Evolutionary conservation across 2,329 filamentous ascomycete species (phyloP).

Genomic region (Arthroderma sp.): DNA sequence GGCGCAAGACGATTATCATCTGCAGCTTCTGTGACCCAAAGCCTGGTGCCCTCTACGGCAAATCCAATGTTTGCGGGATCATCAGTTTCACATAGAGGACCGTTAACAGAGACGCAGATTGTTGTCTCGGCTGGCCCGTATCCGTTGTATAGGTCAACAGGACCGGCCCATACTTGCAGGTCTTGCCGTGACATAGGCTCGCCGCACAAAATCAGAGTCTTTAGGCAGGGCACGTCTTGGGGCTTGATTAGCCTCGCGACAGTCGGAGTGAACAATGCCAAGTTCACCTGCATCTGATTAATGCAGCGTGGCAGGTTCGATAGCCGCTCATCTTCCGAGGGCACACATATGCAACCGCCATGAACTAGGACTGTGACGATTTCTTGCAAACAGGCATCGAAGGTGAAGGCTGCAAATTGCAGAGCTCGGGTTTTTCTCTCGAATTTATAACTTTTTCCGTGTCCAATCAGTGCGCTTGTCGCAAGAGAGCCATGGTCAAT

Average conservation of each 20-base stretch:
- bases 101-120: conserved; percentile 31
- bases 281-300: conserved; percentile 40
- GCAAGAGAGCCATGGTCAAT: conserved; percentile 17
- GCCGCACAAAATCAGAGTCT: conserved; percentile 33
- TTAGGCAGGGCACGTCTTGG: conserved; percentile 32
- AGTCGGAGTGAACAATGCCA: conserved; percentile 48
- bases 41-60: conserved; percentile 13
- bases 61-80: conserved; percentile 30
- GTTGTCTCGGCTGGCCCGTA: conserved; percentile 36
- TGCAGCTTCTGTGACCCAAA: conserved; percentile 32
- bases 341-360: conserved; percentile 50
- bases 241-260: conserved; percentile 40
- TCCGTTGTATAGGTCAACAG: conserved; percentile 36
- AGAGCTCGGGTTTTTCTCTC: conserved; percentile 16
- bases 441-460: conserved; percentile 40
- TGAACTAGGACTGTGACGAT: conserved; percentile 52
- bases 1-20: conserved; percentile 35
- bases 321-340: conserved; percentile 38
- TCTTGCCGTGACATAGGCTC: conserved; percentile 34
- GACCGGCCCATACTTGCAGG: conserved; percentile 31
- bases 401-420: conserved; percentile 34
- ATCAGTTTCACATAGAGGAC: conserved; percentile 23
- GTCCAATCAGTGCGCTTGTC: conserved; percentile 24
- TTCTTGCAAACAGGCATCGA: conserved; percentile 38
- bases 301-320: conserved; percentile 42